Evolutionary conservation across 805 yeast genomes (phyloP).

Genomic region (Lachancea lanzarotensis): DNA sequence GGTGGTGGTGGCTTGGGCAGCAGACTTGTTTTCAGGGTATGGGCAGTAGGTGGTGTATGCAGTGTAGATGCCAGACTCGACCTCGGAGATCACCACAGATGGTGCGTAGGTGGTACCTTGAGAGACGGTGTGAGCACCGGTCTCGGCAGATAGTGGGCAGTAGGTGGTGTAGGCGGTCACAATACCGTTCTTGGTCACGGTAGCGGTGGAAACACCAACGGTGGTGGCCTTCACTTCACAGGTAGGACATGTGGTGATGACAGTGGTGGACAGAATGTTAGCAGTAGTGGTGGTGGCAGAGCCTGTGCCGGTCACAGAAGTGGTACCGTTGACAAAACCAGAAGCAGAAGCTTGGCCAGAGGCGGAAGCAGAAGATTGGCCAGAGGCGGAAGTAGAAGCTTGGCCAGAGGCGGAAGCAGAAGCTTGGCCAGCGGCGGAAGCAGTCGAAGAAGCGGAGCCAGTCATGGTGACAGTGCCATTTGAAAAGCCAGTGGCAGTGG

Average conservation of each 20-base stretch:
- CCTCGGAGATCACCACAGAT: too few relatives aligned
- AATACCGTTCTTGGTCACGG: slow-evolving; percentile 9
- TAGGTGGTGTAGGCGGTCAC: slow-evolving; percentile 26
- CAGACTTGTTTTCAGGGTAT: too few relatives aligned
- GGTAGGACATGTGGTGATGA: slow-evolving; percentile 6
- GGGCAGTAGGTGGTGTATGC: too few relatives aligned
- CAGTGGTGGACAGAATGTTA: slow-evolving; percentile 2
- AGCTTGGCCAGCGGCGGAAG: neutral
- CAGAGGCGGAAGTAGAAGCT: neutral
- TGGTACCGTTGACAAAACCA: slow-evolving; percentile 1
- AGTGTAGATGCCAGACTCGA: too few relatives aligned
- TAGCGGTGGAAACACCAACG: slow-evolving; percentile 4
- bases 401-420: neutral
- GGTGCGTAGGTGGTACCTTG: too few relatives aligned
- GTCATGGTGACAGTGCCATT: neutral
- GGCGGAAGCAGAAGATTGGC: neutral
- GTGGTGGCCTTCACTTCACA: slow-evolving; percentile 4
- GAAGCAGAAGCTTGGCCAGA: neutral
- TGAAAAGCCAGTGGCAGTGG: neutral
- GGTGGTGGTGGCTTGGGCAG: too few relatives aligned
- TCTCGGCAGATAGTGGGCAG: slow-evolving; percentile 8
- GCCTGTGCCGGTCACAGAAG: slow-evolving; percentile 15
- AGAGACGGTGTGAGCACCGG: too few relatives aligned
- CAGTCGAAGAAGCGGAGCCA: neutral
- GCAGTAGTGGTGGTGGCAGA: slow-evolving; percentile 19